Evolutionary conservation across 495 filamentous ascomycete genomes (phyloP).

Genomic region (Cudoniella acicularis): DNA sequence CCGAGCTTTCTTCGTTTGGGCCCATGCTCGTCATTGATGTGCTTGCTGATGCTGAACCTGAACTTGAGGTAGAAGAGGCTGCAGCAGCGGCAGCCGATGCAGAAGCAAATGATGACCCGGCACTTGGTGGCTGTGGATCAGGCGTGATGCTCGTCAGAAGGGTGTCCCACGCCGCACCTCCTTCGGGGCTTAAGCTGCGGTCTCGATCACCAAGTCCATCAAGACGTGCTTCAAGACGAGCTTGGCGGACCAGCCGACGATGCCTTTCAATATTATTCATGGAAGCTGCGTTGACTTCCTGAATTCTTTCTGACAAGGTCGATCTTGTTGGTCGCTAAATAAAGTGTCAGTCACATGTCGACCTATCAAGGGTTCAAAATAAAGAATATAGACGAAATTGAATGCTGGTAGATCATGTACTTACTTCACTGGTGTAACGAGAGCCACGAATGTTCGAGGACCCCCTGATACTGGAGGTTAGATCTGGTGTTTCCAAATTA

Average conservation of each 20-base stretch:
- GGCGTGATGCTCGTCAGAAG: constrained; percentile 75
- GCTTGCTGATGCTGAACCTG: constrained; percentile 9
- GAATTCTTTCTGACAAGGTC: constrained; percentile 11
- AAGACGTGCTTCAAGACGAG: constrained; percentile 25
- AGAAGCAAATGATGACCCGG: constrained; percentile 75
- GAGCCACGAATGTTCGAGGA: neutral
- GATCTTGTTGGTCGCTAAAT: constrained; percentile 4
- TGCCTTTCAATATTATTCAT: constrained; percentile 13
- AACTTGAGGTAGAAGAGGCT: constrained; percentile 7
- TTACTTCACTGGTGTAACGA: neutral
- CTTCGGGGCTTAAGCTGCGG: constrained; percentile 74
- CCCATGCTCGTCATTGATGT: constrained; percentile 20
- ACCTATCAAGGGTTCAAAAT: no score
- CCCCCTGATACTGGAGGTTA: constrained; percentile 2
- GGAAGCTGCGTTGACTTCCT: constrained; percentile 13
- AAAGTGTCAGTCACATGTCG: constrained; percentile 4
- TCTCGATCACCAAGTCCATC: constrained; percentile 83
- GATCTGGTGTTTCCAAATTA: neutral
- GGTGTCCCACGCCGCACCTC: constrained; percentile 70
- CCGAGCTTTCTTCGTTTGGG: neutral
- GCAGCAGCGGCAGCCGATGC: constrained; percentile 41
- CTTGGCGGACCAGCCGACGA: constrained; percentile 18
- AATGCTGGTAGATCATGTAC: no score
- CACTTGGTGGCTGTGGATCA: constrained; percentile 75
- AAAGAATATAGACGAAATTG: no score